A percentile compares a stretch with the other conserved stretches of the same genome.
phyloP scores from a whole-genome alignment of 257 asterid species.

The Solanum neorickii region DNA sequence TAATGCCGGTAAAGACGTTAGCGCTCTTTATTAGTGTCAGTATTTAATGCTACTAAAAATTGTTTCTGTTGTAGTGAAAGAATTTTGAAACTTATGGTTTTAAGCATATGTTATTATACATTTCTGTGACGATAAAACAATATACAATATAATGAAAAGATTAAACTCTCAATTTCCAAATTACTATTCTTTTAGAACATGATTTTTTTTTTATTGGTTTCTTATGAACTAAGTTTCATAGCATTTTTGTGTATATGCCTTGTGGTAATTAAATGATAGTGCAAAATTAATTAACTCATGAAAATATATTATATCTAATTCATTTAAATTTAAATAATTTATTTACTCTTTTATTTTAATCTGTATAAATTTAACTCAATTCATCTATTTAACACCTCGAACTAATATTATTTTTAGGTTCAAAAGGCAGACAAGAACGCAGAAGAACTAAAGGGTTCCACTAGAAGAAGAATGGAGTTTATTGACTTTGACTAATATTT shows the following conservation, averaged over 20 bases:
- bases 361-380: neutral
- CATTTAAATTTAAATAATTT: neutral
- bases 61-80: too few species aligned
- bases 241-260: neutral
- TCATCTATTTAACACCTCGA: accelerated
- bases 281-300: neutral
- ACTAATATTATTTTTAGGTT: neutral
- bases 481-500: slow-evolving; percentile 9
- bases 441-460: neutral
- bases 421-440: slow-evolving; percentile 10
- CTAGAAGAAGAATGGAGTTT: slow-evolving; percentile 10
- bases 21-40: too few species aligned
- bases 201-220: neutral
- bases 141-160: neutral
- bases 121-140: neutral
- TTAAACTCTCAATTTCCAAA: neutral
- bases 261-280: neutral
- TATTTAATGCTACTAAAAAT: too few species aligned
- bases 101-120: neutral
- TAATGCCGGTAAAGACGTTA: too few species aligned
- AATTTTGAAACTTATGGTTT: neutral
- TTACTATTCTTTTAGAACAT: neutral
- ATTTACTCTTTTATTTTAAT: neutral
- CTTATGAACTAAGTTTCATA: neutral
- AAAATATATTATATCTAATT: neutral